Evolutionary conservation across 805 yeast genomes (phyloP).

Genomic region (Tetrapisispora taiwanensis): DNA sequence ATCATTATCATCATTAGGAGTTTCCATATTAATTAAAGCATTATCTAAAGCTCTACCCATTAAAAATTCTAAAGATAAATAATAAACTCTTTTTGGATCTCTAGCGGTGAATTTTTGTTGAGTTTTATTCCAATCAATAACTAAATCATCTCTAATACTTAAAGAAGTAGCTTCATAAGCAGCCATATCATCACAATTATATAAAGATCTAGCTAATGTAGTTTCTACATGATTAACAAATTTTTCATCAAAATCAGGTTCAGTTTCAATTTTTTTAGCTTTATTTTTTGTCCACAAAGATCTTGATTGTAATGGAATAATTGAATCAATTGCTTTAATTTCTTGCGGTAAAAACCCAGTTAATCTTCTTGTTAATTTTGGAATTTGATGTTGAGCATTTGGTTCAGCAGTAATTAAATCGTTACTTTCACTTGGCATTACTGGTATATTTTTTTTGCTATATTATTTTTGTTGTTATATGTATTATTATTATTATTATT

Average conservation of each 20-base stretch:
- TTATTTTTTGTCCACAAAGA: conserved; percentile 67
- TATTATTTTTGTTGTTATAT: background rate
- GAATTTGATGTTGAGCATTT: conserved; percentile 27
- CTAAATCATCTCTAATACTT: conserved; percentile 67
- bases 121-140: conserved; percentile 85
- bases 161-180: conserved; percentile 85
- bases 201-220: conserved; percentile 79
- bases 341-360: conserved; percentile 91
- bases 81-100: conserved; percentile 80
- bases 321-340: conserved; percentile 69
- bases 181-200: conserved; percentile 85
- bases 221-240: conserved; percentile 86
- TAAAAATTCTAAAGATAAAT: conserved; percentile 75
- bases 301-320: conserved; percentile 71
- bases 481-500: too few relatives aligned
- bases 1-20: conserved; percentile 17
- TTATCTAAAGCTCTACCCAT: conserved; percentile 96
- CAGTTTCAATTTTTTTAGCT: conserved; percentile 38
- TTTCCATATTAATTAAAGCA: conserved; percentile 72
- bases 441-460: background rate
- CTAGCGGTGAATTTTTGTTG: conserved; percentile 79
- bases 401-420: conserved; percentile 26
- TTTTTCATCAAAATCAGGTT: conserved; percentile 51
- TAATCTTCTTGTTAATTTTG: conserved; percentile 56
- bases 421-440: conserved; percentile 13